These are phyloP conservation scores for Niebla homalea DNA, from an alignment of 495 filamentous ascomycete species.

Conservation along the genomic window DNA sequence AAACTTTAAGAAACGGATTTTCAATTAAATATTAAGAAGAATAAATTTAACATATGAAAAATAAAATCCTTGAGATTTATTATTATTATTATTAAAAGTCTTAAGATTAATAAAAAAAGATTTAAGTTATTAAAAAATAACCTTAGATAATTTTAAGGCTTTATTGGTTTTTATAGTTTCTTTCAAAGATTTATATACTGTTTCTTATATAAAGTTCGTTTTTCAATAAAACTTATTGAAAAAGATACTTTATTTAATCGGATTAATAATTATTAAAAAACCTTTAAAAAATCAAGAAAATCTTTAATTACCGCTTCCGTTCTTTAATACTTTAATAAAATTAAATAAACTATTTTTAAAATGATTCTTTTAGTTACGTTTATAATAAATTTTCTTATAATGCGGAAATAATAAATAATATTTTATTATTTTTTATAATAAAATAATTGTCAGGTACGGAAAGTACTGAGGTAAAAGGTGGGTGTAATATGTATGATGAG, in stretches of 20 bases:
- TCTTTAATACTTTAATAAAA: no score
- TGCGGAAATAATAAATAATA: no score
- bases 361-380: no score
- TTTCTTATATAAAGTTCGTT: slow-evolving; percentile 14
- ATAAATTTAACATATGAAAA: slow-evolving; percentile 16
- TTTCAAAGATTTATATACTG: slow-evolving; percentile 21
- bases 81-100: slow-evolving; percentile 14
- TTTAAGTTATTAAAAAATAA: slow-evolving; percentile 15
- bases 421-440: no score
- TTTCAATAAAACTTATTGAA: slow-evolving; percentile 6
- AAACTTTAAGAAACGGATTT: slow-evolving; percentile 10
- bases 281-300: no score
- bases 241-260: slow-evolving; percentile 14
- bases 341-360: no score
- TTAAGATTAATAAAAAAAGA: slow-evolving; percentile 17
- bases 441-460: no score
- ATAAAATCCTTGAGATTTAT: slow-evolving; percentile 20
- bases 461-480: no score
- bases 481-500: no score
- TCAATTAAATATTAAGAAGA: slow-evolving; percentile 17
- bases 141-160: slow-evolving; percentile 14
- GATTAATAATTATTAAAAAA: no score
- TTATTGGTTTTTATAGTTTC: slow-evolving; percentile 23
- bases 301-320: no score
- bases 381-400: no score